Conservation (phyloP, 371 early-diverging fungal genomes). For the Scutellospora calospora region DNA sequence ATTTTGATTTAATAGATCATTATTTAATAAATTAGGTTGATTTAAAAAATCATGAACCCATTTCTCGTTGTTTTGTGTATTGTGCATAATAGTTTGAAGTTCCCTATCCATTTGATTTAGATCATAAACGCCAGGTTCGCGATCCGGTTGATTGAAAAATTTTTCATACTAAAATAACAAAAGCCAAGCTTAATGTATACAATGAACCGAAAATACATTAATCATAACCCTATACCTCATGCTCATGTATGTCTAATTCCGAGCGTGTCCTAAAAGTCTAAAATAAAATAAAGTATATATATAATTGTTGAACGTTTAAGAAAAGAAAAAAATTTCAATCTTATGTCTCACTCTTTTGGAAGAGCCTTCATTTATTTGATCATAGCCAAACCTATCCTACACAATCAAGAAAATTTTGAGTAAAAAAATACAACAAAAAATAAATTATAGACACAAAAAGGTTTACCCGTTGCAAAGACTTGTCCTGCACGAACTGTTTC, state of each 20-base stretch:
- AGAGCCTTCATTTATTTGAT: slow-evolving; percentile 19
- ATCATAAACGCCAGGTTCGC: slow-evolving; percentile 59
- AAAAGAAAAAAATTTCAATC: background rate
- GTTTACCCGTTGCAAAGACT: slow-evolving; percentile 76
- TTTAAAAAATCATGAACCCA: slow-evolving; percentile 79
- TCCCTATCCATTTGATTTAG: slow-evolving; percentile 65
- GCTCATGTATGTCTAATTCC: background rate
- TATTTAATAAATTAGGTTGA: slow-evolving; percentile 46
- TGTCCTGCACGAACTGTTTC: slow-evolving; percentile 82
- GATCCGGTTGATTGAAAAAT: slow-evolving; percentile 55
- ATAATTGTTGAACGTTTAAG: background rate
- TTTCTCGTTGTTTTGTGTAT: slow-evolving; percentile 49
- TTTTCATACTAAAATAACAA: slow-evolving; percentile 51
- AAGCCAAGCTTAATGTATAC: background rate
- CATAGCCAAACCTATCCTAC: slow-evolving; percentile 21
- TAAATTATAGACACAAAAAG: background rate
- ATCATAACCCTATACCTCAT: background rate
- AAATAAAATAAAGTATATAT: background rate
- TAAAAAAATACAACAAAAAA: background rate
- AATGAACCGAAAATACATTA: slow-evolving; percentile 46
- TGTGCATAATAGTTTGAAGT: slow-evolving; percentile 59
- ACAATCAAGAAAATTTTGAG: background rate
- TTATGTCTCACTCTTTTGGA: slow-evolving; percentile 13
- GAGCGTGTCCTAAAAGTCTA: slow-evolving; percentile 29
- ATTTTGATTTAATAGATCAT: slow-evolving; percentile 44